These are phyloP conservation scores for Blastobotrys americana DNA, from an alignment of 805 yeast species.

Conservation along the genomic window DNA sequence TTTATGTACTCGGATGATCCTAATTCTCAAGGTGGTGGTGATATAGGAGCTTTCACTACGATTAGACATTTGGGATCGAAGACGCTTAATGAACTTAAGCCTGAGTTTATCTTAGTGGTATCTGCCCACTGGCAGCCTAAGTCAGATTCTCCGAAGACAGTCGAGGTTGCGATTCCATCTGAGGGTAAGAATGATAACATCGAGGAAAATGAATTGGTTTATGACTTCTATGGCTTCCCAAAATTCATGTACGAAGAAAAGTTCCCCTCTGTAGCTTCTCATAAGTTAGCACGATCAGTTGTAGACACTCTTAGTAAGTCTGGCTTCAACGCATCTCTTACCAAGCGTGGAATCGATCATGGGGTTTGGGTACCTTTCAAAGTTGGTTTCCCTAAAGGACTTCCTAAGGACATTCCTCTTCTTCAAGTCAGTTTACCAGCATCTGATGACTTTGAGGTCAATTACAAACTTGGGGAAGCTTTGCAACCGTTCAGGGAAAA, in stretches of 20 bases:
- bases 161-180: conserved; percentile 10
- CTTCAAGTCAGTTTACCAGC: conserved; percentile 37
- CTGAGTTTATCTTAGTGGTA: conserved; percentile 57
- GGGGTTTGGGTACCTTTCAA: conserved; percentile 79
- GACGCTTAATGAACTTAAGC: conserved; percentile 41
- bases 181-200: conserved; percentile 14
- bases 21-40: conserved; percentile 34
- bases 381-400: conserved; percentile 46
- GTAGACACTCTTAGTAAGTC: conserved; percentile 33
- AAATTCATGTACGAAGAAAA: conserved; percentile 52
- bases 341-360: conserved; percentile 63
- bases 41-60: conserved; percentile 51
- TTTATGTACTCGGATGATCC: conserved; percentile 53
- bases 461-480: conserved; percentile 47
- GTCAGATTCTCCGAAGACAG: background rate
- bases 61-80: conserved; percentile 44
- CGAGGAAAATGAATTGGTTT: conserved; percentile 52
- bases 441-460: conserved; percentile 36
- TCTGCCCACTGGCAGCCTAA: conserved; percentile 73
- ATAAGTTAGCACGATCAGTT: conserved; percentile 40
- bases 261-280: conserved; percentile 47
- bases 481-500: conserved; percentile 45
- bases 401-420: conserved; percentile 32
- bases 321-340: conserved; percentile 41
- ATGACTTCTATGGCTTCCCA: conserved; percentile 75